Base-by-base conservation (phyloP, 306 rosid genomes). In the Cajanus cajan region DNA sequence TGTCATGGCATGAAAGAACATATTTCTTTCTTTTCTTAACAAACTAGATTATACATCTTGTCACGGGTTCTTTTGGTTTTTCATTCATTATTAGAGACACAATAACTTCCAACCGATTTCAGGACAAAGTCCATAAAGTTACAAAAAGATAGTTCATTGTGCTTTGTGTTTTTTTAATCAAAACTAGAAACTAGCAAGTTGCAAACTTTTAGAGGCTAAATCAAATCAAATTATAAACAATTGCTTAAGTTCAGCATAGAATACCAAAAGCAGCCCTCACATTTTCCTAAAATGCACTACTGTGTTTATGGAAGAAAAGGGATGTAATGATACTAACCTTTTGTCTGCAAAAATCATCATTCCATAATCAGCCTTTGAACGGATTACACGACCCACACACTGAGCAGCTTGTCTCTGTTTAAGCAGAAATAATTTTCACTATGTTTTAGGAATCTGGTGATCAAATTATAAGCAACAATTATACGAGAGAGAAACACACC, bases 301-400 rank as follows among this genome's bases (percentile, higher is more conserved):
- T 14, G 12, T 12, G 48, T 65, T 22, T 4, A 65, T 50, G 78
- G 14, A n/a, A 70, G 68, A 19, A 76, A 44, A 78, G 11, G 13
- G 73, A 31, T 2, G 24, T 0, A 77, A 28, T 40, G 40, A 34
- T 33, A 67, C 81, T 12, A 78, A 93, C 99, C 98, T 89, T 82
- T 95, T 95, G 88, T 91, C 98, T 3, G 98, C 98, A 80, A 95
- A 95, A 81, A 95, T 91, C 98, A 93, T 95, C 98, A 95, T 95
- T 37, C 98, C 98, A 57, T 92, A 95, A 86, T 95, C 98, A 15
- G 99, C 98, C 86, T 95, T 95, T 16, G 99, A 95, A 25, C 98
- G 90, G 78, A 95, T 95, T 48, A 91, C 99, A 73, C 98, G 92
- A 12, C 99, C 97, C 57, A 95, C 99, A 63, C 99, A 95, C 82